Base-by-base conservation (phyloP, 495 filamentous ascomycete species). In the Penicillium alfredii region DNA sequence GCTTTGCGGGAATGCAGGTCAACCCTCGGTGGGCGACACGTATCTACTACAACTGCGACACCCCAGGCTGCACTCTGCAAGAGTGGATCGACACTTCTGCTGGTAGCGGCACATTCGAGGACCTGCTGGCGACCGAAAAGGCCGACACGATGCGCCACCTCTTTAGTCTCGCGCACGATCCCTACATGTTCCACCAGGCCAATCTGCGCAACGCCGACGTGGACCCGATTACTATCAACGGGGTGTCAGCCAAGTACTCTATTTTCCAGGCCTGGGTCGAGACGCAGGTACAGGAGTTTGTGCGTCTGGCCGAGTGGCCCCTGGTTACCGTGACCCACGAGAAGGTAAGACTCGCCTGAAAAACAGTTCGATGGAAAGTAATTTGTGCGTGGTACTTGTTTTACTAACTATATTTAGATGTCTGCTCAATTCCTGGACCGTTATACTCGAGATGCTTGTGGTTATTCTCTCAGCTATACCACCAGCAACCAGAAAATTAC, bases 1-100 rank as follows among this genome's bases (percentile, higher is more conserved):
- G 77, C 4, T 75, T 71, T 40, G 66, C 45, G n/a, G 77, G 77
- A 4, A 58, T 79, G 24, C 66, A 69, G 41, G 65, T 81, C 30
- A 71, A 75, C 53, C 75, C 75, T 11, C 73, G 78, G 24, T 82
- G 73, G 72, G 70, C 78, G 6, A 73, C 76, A 4, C 71, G 68
- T 16, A 81, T 81, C 47, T 82, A 78, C 61, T 82, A 77, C 62
- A 78, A 82, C 60, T 82, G 77, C 51, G 61, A 72, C 43, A 65
- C 63, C 29, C 64, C 73, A 1, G 60, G 49, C 9, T 82, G 78
- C 46, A 79, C 73, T 3, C 38, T 72, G 7, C 46, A 64, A 28
- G 76, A 82, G 46, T 82, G 78, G 78, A 74, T 77, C 31, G 61
- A 70, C 40, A 80, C 77, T 6, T 77, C 76, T 1, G 63, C 59